Evolutionary conservation across 2,329 filamentous ascomycete genomes (phyloP), one percentile per base, ranked within the genome.

Genomic region (Tolypocladium endophyticum): DNA sequence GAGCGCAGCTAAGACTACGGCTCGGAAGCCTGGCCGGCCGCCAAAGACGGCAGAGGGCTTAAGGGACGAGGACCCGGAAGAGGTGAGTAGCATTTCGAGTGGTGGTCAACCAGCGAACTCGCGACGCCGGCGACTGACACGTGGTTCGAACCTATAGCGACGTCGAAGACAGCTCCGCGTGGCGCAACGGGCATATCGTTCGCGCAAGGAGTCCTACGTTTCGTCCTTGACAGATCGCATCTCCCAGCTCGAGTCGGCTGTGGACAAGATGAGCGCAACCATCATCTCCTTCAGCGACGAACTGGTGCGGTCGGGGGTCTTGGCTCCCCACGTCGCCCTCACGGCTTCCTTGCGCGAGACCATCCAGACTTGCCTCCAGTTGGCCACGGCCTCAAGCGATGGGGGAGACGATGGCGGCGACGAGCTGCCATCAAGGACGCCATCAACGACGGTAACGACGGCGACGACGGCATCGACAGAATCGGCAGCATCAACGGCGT

Each of bases 151-250:
- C 23, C 14, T 52, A 25, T 25, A 87, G 87, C 85, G 88, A 62
- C 86, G 90, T 58, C 82, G 90, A 59, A 90, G 88, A 8, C 90
- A 94, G 70, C 92, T 94, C 62, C 84, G 90, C 41, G 80, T 91
- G 60, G 90, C 90, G 1, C 90, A 93, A 70, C 79, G 89, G 63
- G 89, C 89, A 0, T 93, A 94, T 69, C 83, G 90, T 16, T 83
- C 86, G 67, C 84, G 90, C 50, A 93, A 93, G 73, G 90, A 93
- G 69, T 86, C 81, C 28, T 87, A 87, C 1, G 90, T 93, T 57
- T 80, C 83, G 35, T 83, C 83, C 1, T 77, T 93, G 18, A 85
- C 89, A 66, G 80, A 81, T 58, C 79, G 85, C 60, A 87, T 90
- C 5, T 74, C 83, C 45, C 79, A 81, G 39, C 79, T 92, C 18